Conservation (phyloP, 345 rosid species). For the Camelina sativa region DNA sequence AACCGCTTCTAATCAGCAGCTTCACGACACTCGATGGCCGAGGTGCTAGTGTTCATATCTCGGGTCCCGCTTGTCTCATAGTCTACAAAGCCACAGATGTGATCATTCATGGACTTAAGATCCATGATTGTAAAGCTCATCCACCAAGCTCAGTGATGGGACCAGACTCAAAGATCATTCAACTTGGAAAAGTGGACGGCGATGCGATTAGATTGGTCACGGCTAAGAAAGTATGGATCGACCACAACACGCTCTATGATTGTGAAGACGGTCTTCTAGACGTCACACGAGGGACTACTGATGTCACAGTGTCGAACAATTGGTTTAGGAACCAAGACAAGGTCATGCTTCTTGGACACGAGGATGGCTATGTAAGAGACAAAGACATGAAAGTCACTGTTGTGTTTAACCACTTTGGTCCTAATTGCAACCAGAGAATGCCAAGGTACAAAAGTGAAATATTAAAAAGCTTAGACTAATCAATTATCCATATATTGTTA, state of each 20-base stretch:
- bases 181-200: constrained; percentile 61
- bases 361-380: constrained; percentile 64
- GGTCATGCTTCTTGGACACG: constrained; percentile 87
- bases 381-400: constrained; percentile 71
- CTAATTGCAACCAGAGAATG: constrained; percentile 86
- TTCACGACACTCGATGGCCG: constrained; percentile 79
- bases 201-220: constrained; percentile 72
- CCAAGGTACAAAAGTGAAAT: constrained; percentile 46
- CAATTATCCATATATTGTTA: not conserved
- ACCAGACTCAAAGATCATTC: constrained; percentile 48
- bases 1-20: constrained; percentile 67
- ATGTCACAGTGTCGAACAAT: constrained; percentile 68
- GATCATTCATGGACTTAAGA: constrained; percentile 73
- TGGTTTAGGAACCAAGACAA: constrained; percentile 84
- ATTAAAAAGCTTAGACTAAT: not conserved
- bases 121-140: constrained; percentile 67
- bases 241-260: constrained; percentile 68
- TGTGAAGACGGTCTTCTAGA: constrained; percentile 74
- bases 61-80: constrained; percentile 63
- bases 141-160: constrained; percentile 65
- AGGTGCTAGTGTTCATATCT: constrained; percentile 58
- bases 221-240: constrained; percentile 74
- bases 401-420: constrained; percentile 78
- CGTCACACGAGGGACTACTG: constrained; percentile 64
- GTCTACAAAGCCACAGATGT: constrained; percentile 63